phyloP scores from a whole-genome alignment of 176 grass and related monocot genomes.

The Carex pumila region DNA sequence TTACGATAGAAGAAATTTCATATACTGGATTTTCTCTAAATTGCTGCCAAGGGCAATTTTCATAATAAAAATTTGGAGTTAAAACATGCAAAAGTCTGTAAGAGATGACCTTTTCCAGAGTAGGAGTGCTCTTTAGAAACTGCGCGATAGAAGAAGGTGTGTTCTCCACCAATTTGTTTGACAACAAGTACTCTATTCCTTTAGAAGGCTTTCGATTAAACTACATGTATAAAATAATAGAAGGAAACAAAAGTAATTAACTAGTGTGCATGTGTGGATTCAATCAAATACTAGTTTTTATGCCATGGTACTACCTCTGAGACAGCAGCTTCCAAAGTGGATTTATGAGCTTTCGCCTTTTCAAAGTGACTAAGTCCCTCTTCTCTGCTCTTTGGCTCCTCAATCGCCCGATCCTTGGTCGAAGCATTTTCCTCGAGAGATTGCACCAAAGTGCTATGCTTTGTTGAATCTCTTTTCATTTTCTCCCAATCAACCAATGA shows the following conservation, averaged over 20 bases:
- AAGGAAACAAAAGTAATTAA: constrained; percentile 9
- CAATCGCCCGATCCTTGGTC: constrained; percentile 36
- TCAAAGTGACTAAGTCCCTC: constrained; percentile 93
- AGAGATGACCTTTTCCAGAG: constrained; percentile 75
- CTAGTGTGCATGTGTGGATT: neutral
- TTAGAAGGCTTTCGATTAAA: constrained; percentile 92
- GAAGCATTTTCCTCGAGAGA: constrained; percentile 50
- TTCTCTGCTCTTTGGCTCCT: constrained; percentile 62
- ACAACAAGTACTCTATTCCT: constrained; percentile 83
- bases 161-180: constrained; percentile 88
- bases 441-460: constrained; percentile 41
- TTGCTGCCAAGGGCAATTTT: neutral
- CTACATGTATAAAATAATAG: constrained; percentile 36
- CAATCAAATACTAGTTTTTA: constrained; percentile 11
- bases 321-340: constrained; percentile 85
- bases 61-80: neutral
- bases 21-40: neutral
- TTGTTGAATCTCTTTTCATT: constrained; percentile 51
- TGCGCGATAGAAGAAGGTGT: constrained; percentile 63
- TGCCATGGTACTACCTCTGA: constrained; percentile 55
- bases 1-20: neutral
- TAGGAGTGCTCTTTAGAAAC: constrained; percentile 87
- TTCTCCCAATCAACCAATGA: constrained; percentile 99
- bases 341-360: constrained; percentile 99
- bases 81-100: constrained; percentile 15